Evolutionary conservation across 1,284 basidiomycete genomes (phyloP), one percentile per base, ranked within the genome.

Genomic region (Ceratobasidium sp.): DNA sequence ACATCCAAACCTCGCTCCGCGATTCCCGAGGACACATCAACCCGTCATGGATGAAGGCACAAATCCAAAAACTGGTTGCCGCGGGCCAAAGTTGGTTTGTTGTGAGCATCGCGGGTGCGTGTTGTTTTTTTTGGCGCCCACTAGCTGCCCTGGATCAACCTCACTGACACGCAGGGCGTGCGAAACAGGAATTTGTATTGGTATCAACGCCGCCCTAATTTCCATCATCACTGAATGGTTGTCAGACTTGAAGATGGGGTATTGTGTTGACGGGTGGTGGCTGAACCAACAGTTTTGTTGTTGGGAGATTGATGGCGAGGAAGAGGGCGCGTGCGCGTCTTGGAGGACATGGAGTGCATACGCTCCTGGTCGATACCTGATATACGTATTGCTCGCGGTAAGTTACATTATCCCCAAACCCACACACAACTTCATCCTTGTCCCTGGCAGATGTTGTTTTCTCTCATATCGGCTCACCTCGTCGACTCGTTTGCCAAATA

Each of bases 161-260:
- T n/a, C 58, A 64, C 73, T 54, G 44, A 60, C 21, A 53, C 25
- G 48, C 44, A 30, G 23, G 25, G 69, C 28, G 58, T 69, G 23
- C 33, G 36, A n/a, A 18, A 46, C 21, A 96, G 96, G 96, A 9
- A 85, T 94, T 56, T 87, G 88, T 74, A 99, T 99, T 75, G 97
- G 97, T 25, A 78, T 97, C 60, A 96, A 95, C 77, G 95, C 96
- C 44, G 97, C 95, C 1, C 81, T 99, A 73, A 96, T 98, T 76
- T 95, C 95, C 48, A 97, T 99, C 77, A 84, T 95, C 73, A 97
- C 95, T n/a, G 94, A 92, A 81, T 99, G 97, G 97, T 86, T 98
- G 9, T 96, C 95, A 0, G 96, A 99, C 80, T 87, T 98, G 75
- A 98, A 98, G 83, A 92, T 95, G 83, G 97, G 97, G 0, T 62